Percentiles rank a stretch among this genome's conserved stretches.
These are phyloP conservation scores for Jimgerdemannia lactiflua DNA, from an alignment of 192 early-diverging fungal species.

Conservation along the genomic window DNA sequence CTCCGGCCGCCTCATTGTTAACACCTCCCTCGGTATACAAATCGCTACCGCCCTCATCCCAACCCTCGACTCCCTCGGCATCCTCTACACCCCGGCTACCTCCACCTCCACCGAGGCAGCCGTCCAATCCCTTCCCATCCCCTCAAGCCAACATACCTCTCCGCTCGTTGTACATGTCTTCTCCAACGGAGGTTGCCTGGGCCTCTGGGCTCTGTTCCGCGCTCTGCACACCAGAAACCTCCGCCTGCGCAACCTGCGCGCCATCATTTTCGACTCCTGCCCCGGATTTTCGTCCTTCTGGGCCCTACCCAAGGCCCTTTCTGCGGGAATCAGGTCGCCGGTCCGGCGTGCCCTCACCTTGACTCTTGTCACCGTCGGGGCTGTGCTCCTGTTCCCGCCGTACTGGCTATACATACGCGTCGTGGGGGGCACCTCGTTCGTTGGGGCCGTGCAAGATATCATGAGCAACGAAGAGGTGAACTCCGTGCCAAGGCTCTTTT, in stretches of 20 bases:
- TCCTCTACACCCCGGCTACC: neutral
- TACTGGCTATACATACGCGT: neutral
- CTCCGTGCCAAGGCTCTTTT: neutral
- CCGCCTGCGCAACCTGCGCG: neutral
- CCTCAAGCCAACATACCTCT: neutral
- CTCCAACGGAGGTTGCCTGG: constrained; percentile 4
- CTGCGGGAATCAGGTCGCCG: neutral
- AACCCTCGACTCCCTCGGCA: neutral
- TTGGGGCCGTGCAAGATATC: neutral
- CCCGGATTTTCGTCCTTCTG: neutral
- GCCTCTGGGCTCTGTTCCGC: neutral
- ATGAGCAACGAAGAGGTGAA: neutral
- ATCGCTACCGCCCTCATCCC: neutral
- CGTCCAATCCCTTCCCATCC: neutral
- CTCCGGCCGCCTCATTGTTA: neutral
- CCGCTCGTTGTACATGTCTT: neutral
- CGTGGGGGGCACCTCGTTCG: neutral
- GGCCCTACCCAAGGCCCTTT: neutral
- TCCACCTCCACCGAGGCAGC: neutral
- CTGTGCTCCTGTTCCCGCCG: neutral
- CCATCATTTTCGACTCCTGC: constrained; percentile 4
- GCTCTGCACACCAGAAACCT: neutral
- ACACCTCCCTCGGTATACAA: neutral
- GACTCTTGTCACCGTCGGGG: neutral
- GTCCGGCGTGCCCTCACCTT: neutral